Evolutionary conservation across 2,329 filamentous ascomycete species (phyloP), one percentile per base, ranked within the genome.

Genomic region (Penicillium griseofulvum): DNA sequence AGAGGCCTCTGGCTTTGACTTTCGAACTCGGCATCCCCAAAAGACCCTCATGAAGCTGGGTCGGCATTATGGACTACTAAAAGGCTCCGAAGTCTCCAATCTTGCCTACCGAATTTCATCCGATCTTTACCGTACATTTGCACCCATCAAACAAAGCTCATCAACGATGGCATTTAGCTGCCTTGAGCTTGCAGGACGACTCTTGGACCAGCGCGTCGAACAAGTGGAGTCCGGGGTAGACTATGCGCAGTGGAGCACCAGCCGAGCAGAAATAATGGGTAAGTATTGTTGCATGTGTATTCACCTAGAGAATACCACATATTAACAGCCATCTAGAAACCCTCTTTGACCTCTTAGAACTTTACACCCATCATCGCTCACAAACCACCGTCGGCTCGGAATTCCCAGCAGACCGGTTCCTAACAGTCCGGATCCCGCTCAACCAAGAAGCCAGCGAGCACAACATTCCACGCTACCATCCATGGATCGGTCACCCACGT

Each of bases 1-100:
- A 49, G 94, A 99, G 75, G 88, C 90, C 2, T 88, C 92, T 29
- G 88, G 89, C 59, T 99, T 99, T 73, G 93, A 99, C 73, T 97
- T 97, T 69, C 86, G 92, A 34, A 92, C 87, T 55, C 87, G 91
- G 36, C 89, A 96, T 66, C 91, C 93, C 0, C 91, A 97, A 65
- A 90, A 91, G 60, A 81, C 90, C 22, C 79, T 97, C 39, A 82
- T 91, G 63, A 97, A 97, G 76, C 81, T 96, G 26, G 81, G 86
- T 48, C 84, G 87, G 67, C 76, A 77, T 43, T 80, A 87, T 53
- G 74, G 78, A 5, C 78, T 83, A 8, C 79, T 81, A 5, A 81
- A 78, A 50, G 75, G 80, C 10, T 72, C 71, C 0, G 70, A 76
- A 24, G 83, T 91, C 57, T 84, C 86, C 29, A 80, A 80, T 16